A percentile compares a stretch with the other conserved stretches of the same genome.
These are phyloP conservation scores for Lecanicillium sp. DNA, from an alignment of 2,329 filamentous ascomycete genomes.

Conservation along the genomic window DNA sequence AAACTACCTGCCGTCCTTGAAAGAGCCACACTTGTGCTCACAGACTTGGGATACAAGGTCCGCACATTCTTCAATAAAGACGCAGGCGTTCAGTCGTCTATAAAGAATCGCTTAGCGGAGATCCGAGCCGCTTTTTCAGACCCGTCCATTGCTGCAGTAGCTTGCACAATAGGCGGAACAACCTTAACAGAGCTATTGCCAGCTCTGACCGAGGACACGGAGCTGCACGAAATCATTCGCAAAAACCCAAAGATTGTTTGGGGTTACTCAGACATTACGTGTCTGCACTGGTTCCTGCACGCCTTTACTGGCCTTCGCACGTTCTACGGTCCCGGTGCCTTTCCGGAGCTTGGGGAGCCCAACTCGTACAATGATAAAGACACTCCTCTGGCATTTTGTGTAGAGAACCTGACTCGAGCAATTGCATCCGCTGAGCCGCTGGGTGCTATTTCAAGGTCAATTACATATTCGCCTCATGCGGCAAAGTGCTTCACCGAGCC, in stretches of 20 bases:
- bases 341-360: conserved; percentile 29
- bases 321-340: conserved; percentile 32
- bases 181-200: conserved; percentile 32
- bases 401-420: conserved; percentile 22
- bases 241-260: conserved; percentile 32
- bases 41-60: conserved; percentile 23
- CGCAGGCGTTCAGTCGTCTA: conserved; percentile 17
- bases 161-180: conserved; percentile 31
- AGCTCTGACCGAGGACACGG: conserved; percentile 24
- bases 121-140: conserved; percentile 29
- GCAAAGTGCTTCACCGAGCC: conserved; percentile 14
- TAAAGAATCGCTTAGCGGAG: conserved; percentile 27
- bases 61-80: conserved; percentile 22
- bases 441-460: conserved; percentile 22
- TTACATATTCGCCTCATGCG: conserved; percentile 19
- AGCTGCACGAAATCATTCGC: conserved; percentile 23
- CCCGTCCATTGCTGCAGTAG: conserved; percentile 23
- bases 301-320: conserved; percentile 29
- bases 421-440: conserved; percentile 19
- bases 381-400: conserved; percentile 21
- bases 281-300: conserved; percentile 32
- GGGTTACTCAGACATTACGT: conserved; percentile 33
- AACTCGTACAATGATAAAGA: conserved; percentile 14
- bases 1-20: conserved; percentile 17
- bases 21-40: conserved; percentile 21